Base-by-base conservation (phyloP, 2,329 filamentous ascomycete species). In the Cladosporium austrohemisphaericum region DNA sequence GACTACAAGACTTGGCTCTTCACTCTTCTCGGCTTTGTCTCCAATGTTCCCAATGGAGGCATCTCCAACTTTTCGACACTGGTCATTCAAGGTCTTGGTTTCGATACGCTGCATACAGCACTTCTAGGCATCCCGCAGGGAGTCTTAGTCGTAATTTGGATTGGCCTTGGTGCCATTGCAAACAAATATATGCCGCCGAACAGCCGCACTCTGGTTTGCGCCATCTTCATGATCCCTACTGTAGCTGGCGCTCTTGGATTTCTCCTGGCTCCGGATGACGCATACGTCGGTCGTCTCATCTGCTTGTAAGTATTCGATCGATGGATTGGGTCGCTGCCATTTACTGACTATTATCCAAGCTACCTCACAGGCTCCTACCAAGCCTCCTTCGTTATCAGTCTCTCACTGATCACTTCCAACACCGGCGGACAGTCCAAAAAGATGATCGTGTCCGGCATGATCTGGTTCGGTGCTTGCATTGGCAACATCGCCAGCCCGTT, bases 401-500 rank as follows among this genome's bases (percentile, higher is more conserved):
- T 75, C 0, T 71, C 71, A 0, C 69, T 75, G 43, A 71, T 71
- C 36, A 73, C 72, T 0, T 71, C 71, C 28, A 76, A 77, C 54
- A 69, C 68, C 0, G 71, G 64, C 4, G 77, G 77, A 2, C 40
- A 41, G 8, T 41, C 40, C 25, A 41, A 41, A 11, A 41, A 41
- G 18, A 41, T 41, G 40, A 41, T 41, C 40, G 26, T 41, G 14
- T 41, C 40, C 8, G 26, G 40, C 16, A 41, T 41, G 26, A 41
- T 41, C 26, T 41, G 40, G 40, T 23, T 41, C 5, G 40, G 40
- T 11, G 40, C 40, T n/a, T 41, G 40, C 26, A 72, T 76, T 1
- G 80, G 80, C 4, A 83, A 84, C 57, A 80, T 84, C 33, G 75
- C 73, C 3, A 77, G 80, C 0, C 81, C 81, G 0, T 83, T 83